phyloP scores from a whole-genome alignment of 129 eudicot genomes.

The Dittrichia graveolens region DNA sequence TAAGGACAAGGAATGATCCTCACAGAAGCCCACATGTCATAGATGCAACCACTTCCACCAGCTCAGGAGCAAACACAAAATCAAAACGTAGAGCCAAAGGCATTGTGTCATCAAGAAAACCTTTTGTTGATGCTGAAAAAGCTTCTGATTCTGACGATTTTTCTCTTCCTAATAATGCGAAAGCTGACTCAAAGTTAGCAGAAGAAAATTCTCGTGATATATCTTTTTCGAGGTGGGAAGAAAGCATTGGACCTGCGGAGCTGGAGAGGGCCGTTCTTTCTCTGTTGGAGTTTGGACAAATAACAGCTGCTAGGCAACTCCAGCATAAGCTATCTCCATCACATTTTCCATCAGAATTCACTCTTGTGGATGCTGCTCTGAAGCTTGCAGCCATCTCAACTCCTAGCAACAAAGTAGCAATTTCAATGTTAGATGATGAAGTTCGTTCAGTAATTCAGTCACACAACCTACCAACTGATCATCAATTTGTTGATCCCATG shows the following conservation, averaged over 20 bases:
- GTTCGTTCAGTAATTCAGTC: conserved; percentile 60
- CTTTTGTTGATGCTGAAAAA: conserved; percentile 60
- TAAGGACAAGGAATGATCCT: conserved; percentile 50
- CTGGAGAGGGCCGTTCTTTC: conserved; percentile 94
- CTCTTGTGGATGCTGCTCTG: conserved; percentile 70
- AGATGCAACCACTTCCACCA: conserved; percentile 47
- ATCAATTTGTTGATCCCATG: conserved; percentile 60
- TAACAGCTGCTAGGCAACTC: conserved; percentile 90
- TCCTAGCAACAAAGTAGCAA: conserved; percentile 53
- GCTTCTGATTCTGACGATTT: conserved; percentile 56
- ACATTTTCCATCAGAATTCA: conserved; percentile 65
- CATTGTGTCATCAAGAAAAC: conserved; percentile 49
- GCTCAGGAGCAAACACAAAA: conserved; percentile 48
- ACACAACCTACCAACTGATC: conserved; percentile 48
- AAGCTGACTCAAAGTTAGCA: conserved; percentile 43
- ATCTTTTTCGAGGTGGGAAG: conserved; percentile 93
- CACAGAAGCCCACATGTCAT: conserved; percentile 42
- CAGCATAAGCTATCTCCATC: conserved; percentile 86
- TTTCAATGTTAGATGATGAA: conserved; percentile 71
- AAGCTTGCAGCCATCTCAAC: conserved; percentile 83
- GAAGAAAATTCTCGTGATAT: conserved; percentile 58
- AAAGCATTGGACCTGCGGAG: conserved; percentile 90
- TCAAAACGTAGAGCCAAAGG: conserved; percentile 72
- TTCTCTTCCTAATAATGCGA: conserved; percentile 27
- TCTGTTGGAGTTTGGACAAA: conserved; percentile 90